Percentiles rank a stretch among this genome's conserved stretches.
These are phyloP conservation scores for Coprinellus aureogranulatus DNA, from an alignment of 768 basidiomycete genomes.

Conservation along the genomic window DNA sequence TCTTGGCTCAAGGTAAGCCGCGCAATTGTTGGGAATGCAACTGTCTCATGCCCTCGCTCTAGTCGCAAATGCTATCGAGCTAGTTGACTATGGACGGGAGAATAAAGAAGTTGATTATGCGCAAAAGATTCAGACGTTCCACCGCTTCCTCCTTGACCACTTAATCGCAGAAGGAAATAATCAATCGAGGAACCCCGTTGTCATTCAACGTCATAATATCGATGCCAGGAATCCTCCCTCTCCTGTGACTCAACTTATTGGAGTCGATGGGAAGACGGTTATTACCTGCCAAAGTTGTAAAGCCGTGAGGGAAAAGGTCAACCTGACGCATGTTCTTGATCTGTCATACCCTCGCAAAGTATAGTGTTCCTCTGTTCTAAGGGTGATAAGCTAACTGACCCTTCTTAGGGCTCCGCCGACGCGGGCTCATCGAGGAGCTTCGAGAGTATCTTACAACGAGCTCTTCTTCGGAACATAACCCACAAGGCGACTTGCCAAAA, in stretches of 20 bases:
- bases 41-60: not conserved
- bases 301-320: conserved; percentile 67
- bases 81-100: conserved; percentile 86
- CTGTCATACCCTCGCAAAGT: conserved; percentile 86
- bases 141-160: conserved; percentile 88
- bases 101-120: conserved; percentile 73
- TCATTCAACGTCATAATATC: conserved; percentile 32
- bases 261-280: conserved; percentile 73
- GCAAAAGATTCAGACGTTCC: conserved; percentile 90
- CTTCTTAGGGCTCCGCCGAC: conserved; percentile 9
- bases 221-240: conserved; percentile 37
- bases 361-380: conserved; percentile 10
- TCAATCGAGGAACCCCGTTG: conserved; percentile 55
- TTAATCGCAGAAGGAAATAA: conserved; percentile 71
- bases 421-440: conserved; percentile 46
- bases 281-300: conserved; percentile 77
- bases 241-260: conserved; percentile 83
- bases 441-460: conserved; percentile 63
- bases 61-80: conserved; percentile 78
- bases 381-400: not conserved
- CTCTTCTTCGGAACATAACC: conserved; percentile 75
- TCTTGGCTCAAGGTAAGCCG: conserved; percentile 74
- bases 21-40: not conserved
- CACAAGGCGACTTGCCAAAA: conserved; percentile 85
- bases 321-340: conserved; percentile 81